Evolutionary conservation across 1,284 basidiomycete species (phyloP), one percentile per base, ranked within the genome.

Genomic region (Cutaneotrichosporon sp.): DNA sequence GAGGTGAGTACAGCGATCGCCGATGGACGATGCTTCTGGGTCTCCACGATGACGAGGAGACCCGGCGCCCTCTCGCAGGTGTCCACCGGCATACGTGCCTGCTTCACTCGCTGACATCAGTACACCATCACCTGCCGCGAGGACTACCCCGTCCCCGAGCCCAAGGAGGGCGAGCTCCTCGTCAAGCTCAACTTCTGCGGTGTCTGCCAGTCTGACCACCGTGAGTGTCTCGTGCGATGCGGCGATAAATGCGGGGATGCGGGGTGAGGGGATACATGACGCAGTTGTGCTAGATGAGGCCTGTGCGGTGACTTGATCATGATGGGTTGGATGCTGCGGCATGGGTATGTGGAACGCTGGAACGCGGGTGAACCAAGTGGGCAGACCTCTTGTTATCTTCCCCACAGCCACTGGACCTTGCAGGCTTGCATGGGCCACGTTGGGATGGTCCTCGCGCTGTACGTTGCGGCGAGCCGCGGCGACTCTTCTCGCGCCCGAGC

Each of bases 141-240:
- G 50, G 64, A 63, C 53, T 66, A 63, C 61, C 64, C 64, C 36
- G 61, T 63, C 36, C 64, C 64, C 24, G 46, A 60, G 56, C 61
- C 64, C 43, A 51, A 45, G 18, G 58, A 58, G 54, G 58, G 56
- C 56, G 61, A 66, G 64, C 47, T 66, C 24, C 64, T 66, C 49
- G 54, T 57, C 59, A 54, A 66, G 61, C 61, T 66, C 58, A 59
- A 63, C 59, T 33, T 56, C 27, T 58, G 53, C 11, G 64, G 64
- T 42, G 53, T 66, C 45, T 66, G 64, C 64, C 64, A 66, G 61
- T 54, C 49, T 42, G 64, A 66, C 64, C 59, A 63, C 61, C 64
- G 64, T 65, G 52, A 65, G 64, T 64, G 3, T 25, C 38, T 42
- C 18, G n/a, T n/a, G n/a, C n/a, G 1, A 42, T 42, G 18, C 7